Evolutionary conservation across 2,329 filamentous ascomycete species (phyloP).

Genomic region (Beauveria bassiana): DNA sequence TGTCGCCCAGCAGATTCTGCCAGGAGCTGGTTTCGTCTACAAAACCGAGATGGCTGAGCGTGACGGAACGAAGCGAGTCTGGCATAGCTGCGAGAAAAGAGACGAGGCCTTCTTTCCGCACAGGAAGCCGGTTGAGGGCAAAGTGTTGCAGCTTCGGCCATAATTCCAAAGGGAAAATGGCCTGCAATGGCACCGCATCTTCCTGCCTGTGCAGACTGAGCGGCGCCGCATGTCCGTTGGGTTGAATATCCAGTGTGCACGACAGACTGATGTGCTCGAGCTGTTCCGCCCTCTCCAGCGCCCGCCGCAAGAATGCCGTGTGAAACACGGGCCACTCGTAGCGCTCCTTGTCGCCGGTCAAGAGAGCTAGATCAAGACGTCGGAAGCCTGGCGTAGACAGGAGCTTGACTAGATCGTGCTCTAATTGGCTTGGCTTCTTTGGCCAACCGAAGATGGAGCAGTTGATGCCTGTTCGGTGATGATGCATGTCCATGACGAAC

Average conservation of each 20-base stretch:
- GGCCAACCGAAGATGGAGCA: slow-evolving; percentile 22
- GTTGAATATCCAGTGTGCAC: slow-evolving; percentile 13
- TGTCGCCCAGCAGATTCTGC: not conserved
- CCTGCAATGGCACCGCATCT: slow-evolving; percentile 14
- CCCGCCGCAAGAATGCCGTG: slow-evolving; percentile 12
- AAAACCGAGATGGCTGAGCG: not conserved
- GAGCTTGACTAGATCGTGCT: slow-evolving; percentile 16
- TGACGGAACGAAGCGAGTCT: not conserved
- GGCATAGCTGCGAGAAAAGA: not conserved
- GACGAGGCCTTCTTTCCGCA: not conserved
- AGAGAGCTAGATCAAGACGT: slow-evolving; percentile 21
- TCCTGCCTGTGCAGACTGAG: not conserved
- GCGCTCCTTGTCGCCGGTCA: slow-evolving; percentile 9
- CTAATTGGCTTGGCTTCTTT: slow-evolving; percentile 15
- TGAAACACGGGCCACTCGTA: slow-evolving; percentile 11
- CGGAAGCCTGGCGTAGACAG: slow-evolving; percentile 20
- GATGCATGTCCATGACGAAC: slow-evolving; percentile 24
- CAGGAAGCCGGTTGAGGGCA: slow-evolving; percentile 14
- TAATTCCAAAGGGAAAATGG: slow-evolving; percentile 22
- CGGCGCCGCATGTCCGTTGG: not conserved
- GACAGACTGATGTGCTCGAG: slow-evolving; percentile 19
- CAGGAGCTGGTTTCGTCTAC: not conserved
- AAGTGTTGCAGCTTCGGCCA: slow-evolving; percentile 25
- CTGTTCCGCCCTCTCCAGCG: slow-evolving; percentile 12
- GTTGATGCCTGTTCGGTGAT: slow-evolving; percentile 23